Percentiles rank a stretch among this genome's conserved stretches.
These are phyloP conservation scores for Globisporangium irregulare DNA, from an alignment of 352 stramenopile genomes.

Conservation along the genomic window DNA sequence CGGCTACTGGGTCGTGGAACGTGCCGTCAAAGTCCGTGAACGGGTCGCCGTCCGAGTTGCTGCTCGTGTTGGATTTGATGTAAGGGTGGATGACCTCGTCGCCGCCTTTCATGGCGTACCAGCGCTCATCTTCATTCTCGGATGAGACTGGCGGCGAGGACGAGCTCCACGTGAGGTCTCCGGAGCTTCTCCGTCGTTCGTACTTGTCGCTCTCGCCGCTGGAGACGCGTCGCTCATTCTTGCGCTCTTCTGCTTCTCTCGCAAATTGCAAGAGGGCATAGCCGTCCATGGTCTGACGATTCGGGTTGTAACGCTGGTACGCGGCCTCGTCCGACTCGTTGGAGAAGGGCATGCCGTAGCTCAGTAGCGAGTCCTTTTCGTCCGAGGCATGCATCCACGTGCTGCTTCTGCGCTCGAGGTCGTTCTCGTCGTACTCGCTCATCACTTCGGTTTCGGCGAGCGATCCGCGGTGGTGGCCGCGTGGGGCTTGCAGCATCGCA, in stretches of 20 bases:
- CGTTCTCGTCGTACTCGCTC: slow-evolving; percentile 23
- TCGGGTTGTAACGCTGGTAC: slow-evolving; percentile 28
- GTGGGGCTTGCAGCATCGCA: slow-evolving; percentile 7
- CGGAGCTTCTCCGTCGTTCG: slow-evolving; percentile 12
- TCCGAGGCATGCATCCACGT: slow-evolving; percentile 18
- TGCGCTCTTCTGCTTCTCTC: slow-evolving; percentile 15
- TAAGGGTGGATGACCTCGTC: slow-evolving; percentile 11
- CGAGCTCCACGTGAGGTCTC: slow-evolving; percentile 18
- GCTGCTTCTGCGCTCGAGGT: slow-evolving; percentile 20
- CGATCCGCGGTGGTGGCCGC: slow-evolving; percentile 23
- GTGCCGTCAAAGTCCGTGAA: slow-evolving; percentile 22
- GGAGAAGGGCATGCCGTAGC: slow-evolving; percentile 24
- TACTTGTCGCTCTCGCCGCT: slow-evolving; percentile 10
- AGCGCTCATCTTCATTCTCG: slow-evolving; percentile 16
- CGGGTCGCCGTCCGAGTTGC: slow-evolving; percentile 13
- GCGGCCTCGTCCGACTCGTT: slow-evolving; percentile 34
- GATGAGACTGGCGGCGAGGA: slow-evolving; percentile 13
- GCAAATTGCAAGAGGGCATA: slow-evolving; percentile 34
- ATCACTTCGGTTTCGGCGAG: slow-evolving; percentile 36
- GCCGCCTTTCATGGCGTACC: slow-evolving; percentile 19
- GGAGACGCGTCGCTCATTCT: neutral
- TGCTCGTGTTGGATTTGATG: slow-evolving; percentile 17
- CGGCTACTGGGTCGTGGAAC: slow-evolving; percentile 8
- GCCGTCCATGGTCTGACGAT: slow-evolving; percentile 23
- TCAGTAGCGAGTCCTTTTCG: slow-evolving; percentile 17